Conservation (phyloP, 495 filamentous ascomycete genomes). For the Hypoxylon lienhwacheense region DNA sequence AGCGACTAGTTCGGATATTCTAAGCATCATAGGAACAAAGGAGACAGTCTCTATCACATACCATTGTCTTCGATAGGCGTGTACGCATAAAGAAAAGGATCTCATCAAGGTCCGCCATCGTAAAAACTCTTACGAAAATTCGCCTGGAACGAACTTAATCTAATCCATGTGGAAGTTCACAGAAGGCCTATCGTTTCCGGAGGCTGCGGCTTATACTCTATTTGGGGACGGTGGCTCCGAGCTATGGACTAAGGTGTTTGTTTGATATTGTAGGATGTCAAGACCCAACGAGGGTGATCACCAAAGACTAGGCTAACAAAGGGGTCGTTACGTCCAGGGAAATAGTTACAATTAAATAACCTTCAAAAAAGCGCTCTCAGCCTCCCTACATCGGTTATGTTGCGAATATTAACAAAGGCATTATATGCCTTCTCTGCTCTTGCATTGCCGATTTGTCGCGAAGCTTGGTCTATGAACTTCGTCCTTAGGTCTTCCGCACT, state of each 20-base stretch:
- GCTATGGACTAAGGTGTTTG: too few relatives aligned
- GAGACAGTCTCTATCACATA: too few relatives aligned
- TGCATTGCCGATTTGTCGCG: conserved; percentile 22
- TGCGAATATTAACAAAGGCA: conserved; percentile 40
- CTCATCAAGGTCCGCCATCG: conserved; percentile 1
- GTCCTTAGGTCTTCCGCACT: conserved; percentile 45
- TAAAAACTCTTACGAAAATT: too few relatives aligned
- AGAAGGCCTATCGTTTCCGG: too few relatives aligned
- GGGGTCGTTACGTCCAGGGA: neutral
- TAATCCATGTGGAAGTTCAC: too few relatives aligned
- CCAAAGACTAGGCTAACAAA: conserved; percentile 11
- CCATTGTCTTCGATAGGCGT: conserved; percentile 8
- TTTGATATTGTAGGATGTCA: too few relatives aligned
- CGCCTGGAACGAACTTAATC: too few relatives aligned
- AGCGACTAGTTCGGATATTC: too few relatives aligned
- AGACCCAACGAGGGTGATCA: too few relatives aligned
- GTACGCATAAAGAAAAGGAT: conserved; percentile 6
- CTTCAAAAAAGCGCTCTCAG: conserved; percentile 27
- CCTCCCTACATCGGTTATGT: conserved; percentile 33
- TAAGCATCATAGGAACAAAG: too few relatives aligned
- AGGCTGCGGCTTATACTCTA: too few relatives aligned
- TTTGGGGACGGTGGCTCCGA: too few relatives aligned
- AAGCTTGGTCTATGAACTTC: conserved; percentile 52
- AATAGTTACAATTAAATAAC: neutral
- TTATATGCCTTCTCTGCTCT: conserved; percentile 42